Base-by-base conservation (phyloP, 2,329 filamentous ascomycete genomes). In the Phyllosticta paracitricarpa region DNA sequence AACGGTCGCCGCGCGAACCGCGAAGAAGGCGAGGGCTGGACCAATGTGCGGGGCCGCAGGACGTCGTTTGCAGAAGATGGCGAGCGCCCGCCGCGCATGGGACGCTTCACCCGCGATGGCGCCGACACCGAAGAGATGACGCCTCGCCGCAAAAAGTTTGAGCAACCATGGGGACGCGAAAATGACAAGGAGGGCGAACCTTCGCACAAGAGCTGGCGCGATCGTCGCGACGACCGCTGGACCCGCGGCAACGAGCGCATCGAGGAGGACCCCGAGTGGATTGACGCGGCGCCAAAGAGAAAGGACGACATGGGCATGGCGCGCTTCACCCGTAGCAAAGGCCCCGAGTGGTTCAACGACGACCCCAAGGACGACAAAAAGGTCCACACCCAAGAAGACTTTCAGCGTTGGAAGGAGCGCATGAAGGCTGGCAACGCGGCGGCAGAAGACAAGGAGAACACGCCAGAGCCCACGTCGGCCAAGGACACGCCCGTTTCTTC, bases 401-500 rank as follows among this genome's bases (percentile, higher is more conserved):
- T 97, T 73, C 88, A 95, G 76, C 89, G 89, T 66, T 97, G 93
- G 85, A 96, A 96, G 81, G 90, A 95, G 68, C 83, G 82, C 65
- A 95, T 95, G 91, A 93, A 89, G 73, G 86, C 85, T 51, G 82
- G 84, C 64, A 84, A 75, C 56, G 64, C 72, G 4, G 64, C 68
- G 9, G 73, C 73, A 57, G 75, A 80, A 62, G 79, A 79, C 67
- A 79, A 75, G 64, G 76, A 78, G 55, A 64, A 68, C 14, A 67
- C 67, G 64, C 35, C 68, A 63, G 75, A 76, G 61, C 68, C 74
- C 4, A 63, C 67, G 52, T 60, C 65, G 7, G 52, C 67, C 28
- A 56, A 54, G 12, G 66, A 67, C 22, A 65, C 68, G 17, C 60
- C 66, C 28, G 57, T 51, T n/a, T 53, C 61, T 4, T 66, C 71